A percentile compares a stretch with the other conserved stretches of the same genome.
These are phyloP conservation scores for Coprinopsis strossmayeri DNA, from an alignment of 768 basidiomycete species.

Conservation along the genomic window DNA sequence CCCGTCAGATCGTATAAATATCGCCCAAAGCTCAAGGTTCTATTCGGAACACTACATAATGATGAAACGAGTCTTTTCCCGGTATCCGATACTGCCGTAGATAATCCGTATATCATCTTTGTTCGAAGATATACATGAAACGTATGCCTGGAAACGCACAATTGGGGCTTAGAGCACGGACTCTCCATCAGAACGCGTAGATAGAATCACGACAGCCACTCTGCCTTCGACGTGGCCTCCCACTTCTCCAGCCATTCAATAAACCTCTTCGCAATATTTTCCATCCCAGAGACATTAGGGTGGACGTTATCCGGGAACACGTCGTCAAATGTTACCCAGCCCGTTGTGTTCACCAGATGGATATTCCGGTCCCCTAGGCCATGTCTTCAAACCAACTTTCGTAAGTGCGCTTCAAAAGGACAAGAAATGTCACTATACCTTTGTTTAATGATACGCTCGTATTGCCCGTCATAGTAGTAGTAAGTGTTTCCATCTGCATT, in stretches of 20 bases:
- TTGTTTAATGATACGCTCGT: constrained; percentile 37
- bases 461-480: constrained; percentile 42
- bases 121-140: too few relatives aligned
- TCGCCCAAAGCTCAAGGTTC: too few relatives aligned
- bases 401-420: background rate
- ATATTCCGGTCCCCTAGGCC: constrained; percentile 38
- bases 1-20: too few relatives aligned
- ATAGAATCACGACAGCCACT: too few relatives aligned
- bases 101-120: too few relatives aligned
- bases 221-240: background rate
- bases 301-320: constrained; percentile 46
- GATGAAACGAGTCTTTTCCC: too few relatives aligned
- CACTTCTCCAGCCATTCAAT: constrained; percentile 11
- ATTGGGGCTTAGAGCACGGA: too few relatives aligned
- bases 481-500: constrained; percentile 36
- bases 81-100: too few relatives aligned
- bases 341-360: constrained; percentile 49
- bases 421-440: constrained; percentile 19
- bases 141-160: too few relatives aligned
- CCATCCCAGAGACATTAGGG: constrained; percentile 40
- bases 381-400: constrained; percentile 19
- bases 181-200: too few relatives aligned
- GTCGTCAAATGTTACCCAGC: constrained; percentile 46
- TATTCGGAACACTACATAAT: too few relatives aligned
- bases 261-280: constrained; percentile 41